Conservation (phyloP, 169 alveolate species). For the Plasmodium vivax region DNA sequence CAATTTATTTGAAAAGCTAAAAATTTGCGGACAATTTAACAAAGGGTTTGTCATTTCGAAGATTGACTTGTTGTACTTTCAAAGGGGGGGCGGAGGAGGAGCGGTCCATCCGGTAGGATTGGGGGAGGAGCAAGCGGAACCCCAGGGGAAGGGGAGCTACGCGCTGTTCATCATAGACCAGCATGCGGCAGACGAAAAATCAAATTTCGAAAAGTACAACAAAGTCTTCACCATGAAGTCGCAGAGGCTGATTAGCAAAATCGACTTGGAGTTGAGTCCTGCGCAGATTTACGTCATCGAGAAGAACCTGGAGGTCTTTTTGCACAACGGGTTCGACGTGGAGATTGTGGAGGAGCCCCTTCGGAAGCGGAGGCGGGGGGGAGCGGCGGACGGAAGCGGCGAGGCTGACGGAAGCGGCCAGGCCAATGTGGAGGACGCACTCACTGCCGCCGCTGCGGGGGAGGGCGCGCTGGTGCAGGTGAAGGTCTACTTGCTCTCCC, state of each 20-base stretch:
- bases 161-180: slow-evolving; percentile 96
- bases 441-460: background rate
- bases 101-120: background rate
- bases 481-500: slow-evolving; percentile 75
- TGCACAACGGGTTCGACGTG: slow-evolving; percentile 88
- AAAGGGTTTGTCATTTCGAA: slow-evolving; percentile 96
- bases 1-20: slow-evolving; percentile 85
- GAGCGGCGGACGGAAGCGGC: background rate
- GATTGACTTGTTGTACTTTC: slow-evolving; percentile 59
- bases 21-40: slow-evolving; percentile 94
- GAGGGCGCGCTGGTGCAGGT: slow-evolving; percentile 35
- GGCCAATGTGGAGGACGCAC: background rate
- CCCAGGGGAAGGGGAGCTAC: slow-evolving; percentile 65
- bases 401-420: no score
- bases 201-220: slow-evolving; percentile 89
- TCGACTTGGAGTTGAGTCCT: slow-evolving; percentile 91
- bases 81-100: background rate
- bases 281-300: slow-evolving; percentile 81
- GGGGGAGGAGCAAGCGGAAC: background rate
- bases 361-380: slow-evolving; percentile 11
- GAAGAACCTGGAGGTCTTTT: slow-evolving; percentile 84
- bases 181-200: slow-evolving; percentile 99
- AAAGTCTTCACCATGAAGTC: slow-evolving; percentile 87
- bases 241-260: slow-evolving; percentile 93
- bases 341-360: slow-evolving; percentile 64